phyloP scores from a whole-genome alignment of 345 rosid species.

The Eucalyptus melliodora region DNA sequence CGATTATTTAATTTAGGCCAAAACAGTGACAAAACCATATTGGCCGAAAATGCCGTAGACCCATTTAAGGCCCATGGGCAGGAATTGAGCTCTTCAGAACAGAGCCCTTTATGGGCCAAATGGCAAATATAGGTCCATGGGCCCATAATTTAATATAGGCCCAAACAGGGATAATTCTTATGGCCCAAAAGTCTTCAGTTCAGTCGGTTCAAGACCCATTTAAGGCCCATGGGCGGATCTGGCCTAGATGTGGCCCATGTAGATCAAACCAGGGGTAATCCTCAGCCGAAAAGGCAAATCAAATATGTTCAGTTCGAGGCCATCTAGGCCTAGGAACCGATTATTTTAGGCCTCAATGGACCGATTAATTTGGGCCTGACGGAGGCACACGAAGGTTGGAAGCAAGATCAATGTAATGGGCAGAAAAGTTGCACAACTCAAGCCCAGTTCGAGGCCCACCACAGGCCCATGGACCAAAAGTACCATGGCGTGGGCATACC shows the following conservation, averaged over 20 bases:
- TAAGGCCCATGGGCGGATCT: background rate
- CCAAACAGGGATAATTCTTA: background rate
- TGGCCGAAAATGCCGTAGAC: background rate
- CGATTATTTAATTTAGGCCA: background rate
- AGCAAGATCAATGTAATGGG: background rate
- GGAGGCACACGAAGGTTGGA: background rate
- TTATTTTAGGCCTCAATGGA: background rate
- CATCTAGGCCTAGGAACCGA: background rate
- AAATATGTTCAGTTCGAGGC: background rate
- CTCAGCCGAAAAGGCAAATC: background rate
- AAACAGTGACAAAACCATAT: background rate
- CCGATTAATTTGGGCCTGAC: background rate
- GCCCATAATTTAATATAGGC: background rate
- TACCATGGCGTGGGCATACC: rapidly evolving
- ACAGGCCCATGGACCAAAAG: background rate
- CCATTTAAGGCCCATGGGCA: background rate
- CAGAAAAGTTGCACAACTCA: background rate
- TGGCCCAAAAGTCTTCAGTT: background rate
- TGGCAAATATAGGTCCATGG: background rate
- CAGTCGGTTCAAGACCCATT: background rate
- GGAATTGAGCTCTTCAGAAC: background rate
- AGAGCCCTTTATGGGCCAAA: background rate
- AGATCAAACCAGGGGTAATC: background rate
- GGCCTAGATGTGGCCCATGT: background rate
- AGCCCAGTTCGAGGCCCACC: background rate